Conservation (phyloP, 352 stramenopile genomes). For the Pythium volutum region DNA sequence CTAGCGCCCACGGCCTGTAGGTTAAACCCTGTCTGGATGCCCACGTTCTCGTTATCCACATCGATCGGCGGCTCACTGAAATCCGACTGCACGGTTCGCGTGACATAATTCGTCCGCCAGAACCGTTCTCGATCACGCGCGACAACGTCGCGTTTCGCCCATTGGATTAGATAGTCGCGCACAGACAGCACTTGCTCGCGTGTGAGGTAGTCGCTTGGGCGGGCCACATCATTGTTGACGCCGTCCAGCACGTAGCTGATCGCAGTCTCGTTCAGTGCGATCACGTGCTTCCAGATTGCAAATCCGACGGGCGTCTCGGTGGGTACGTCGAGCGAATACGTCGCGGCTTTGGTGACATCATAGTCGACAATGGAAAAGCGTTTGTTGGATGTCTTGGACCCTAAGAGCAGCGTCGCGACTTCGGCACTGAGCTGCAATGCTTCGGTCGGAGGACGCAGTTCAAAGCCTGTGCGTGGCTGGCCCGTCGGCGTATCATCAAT, state of each 20-base stretch:
- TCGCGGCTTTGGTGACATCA: slow-evolving; percentile 25
- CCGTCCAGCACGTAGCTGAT: slow-evolving; percentile 51
- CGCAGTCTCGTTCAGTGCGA: slow-evolving; percentile 56
- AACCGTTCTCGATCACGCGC: slow-evolving; percentile 60
- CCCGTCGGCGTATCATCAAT: slow-evolving; percentile 57
- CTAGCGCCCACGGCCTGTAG: slow-evolving; percentile 29
- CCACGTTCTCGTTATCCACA: slow-evolving; percentile 43
- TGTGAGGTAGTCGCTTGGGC: slow-evolving; percentile 48
- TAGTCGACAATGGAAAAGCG: slow-evolving; percentile 74
- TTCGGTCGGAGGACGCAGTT: slow-evolving; percentile 39
- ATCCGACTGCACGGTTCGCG: slow-evolving; percentile 42
- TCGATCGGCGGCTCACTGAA: slow-evolving; percentile 54
- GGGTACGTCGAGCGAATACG: slow-evolving; percentile 27
- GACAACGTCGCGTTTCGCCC: slow-evolving; percentile 38
- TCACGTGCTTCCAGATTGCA: slow-evolving; percentile 74
- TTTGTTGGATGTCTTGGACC: slow-evolving; percentile 47
- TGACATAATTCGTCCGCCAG: slow-evolving; percentile 47
- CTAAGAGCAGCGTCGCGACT: slow-evolving; percentile 49
- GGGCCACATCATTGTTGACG: slow-evolving; percentile 65
- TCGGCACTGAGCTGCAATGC: slow-evolving; percentile 54
- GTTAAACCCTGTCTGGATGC: slow-evolving; percentile 55
- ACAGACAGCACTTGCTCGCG: slow-evolving; percentile 51
- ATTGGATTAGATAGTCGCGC: slow-evolving; percentile 55
- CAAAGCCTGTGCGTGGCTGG: slow-evolving; percentile 50
- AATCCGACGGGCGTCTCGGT: slow-evolving; percentile 49